Percentiles rank a stretch among this genome's conserved stretches.
Conservation (phyloP, 73 alveolate genomes). For the Stentor roeselii region DNA sequence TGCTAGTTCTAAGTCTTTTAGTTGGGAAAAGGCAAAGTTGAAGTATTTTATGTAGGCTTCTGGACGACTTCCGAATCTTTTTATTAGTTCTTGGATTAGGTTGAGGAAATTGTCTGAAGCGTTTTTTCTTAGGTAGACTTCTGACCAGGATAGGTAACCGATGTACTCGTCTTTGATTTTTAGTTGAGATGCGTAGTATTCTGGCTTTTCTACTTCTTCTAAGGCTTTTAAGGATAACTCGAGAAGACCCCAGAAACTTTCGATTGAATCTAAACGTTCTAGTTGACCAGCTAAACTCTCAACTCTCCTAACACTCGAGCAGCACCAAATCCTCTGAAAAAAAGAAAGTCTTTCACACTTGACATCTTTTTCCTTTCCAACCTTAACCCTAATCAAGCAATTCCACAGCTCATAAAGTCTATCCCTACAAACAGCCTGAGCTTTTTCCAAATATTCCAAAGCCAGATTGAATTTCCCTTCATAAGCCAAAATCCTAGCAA, state of each 20-base stretch:
- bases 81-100: not conserved
- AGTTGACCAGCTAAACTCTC: not conserved
- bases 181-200: conserved; percentile 5
- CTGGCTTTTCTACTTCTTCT: not conserved
- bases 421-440: not conserved
- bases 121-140: not conserved
- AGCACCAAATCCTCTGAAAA: not conserved
- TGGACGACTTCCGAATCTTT: not conserved
- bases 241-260: not conserved
- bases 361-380: not conserved
- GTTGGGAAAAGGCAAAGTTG: not conserved
- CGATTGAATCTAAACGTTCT: not conserved
- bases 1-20: conserved; percentile 12
- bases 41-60: conserved; percentile 18
- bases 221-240: not conserved
- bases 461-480: conserved; percentile 28
- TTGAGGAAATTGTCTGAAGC: not conserved
- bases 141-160: not conserved
- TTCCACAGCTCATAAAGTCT: not conserved
- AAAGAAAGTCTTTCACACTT: not conserved
- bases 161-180: not conserved
- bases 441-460: not conserved
- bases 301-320: not conserved
- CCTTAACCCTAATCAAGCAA: not conserved
- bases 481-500: not conserved